Conservation (phyloP, 495 filamentous ascomycete genomes). For the Cladorrhinum samala region DNA sequence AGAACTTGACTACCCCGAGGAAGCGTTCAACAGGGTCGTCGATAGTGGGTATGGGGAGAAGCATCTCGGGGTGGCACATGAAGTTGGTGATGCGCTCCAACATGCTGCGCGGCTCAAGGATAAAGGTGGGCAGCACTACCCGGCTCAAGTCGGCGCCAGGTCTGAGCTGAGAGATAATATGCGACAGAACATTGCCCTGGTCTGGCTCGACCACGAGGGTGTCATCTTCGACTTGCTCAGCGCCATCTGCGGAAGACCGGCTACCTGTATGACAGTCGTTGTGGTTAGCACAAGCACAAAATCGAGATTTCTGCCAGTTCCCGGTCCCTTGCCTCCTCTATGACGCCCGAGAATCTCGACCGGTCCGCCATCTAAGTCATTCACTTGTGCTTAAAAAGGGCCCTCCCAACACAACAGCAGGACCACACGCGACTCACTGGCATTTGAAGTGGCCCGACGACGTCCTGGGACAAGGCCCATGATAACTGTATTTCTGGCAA, state of each 20-base stretch:
- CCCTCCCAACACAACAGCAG: conserved; percentile 1
- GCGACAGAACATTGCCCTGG: conserved; percentile 65
- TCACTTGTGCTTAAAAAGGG: conserved; percentile 16
- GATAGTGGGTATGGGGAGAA: conserved; percentile 78
- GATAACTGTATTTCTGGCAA: conserved; percentile 17
- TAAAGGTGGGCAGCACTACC: conserved; percentile 94
- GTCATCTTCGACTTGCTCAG: conserved; percentile 58
- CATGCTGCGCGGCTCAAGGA: conserved; percentile 96
- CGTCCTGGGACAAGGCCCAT: conserved; percentile 31
- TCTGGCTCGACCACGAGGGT: conserved; percentile 67
- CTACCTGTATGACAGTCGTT: conserved; percentile 33
- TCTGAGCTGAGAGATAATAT: conserved; percentile 95
- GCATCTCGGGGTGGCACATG: conserved; percentile 97
- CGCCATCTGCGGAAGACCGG: conserved; percentile 39
- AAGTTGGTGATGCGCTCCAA: conserved; percentile 99
- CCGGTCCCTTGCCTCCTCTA: conserved; percentile 23
- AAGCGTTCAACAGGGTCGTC: conserved; percentile 91
- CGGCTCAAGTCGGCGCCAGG: conserved; percentile 93
- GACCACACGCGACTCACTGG: conserved; percentile 27
- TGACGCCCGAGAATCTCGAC: conserved; percentile 17
- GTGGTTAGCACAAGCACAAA: conserved; percentile 11
- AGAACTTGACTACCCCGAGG: conserved; percentile 93
- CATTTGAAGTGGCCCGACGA: conserved; percentile 31
- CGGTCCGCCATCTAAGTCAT: conserved; percentile 12
- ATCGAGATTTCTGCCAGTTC: neutral